Base-by-base conservation (phyloP, 2,329 filamentous ascomycete species). In the Aspergillus viridinutans region DNA sequence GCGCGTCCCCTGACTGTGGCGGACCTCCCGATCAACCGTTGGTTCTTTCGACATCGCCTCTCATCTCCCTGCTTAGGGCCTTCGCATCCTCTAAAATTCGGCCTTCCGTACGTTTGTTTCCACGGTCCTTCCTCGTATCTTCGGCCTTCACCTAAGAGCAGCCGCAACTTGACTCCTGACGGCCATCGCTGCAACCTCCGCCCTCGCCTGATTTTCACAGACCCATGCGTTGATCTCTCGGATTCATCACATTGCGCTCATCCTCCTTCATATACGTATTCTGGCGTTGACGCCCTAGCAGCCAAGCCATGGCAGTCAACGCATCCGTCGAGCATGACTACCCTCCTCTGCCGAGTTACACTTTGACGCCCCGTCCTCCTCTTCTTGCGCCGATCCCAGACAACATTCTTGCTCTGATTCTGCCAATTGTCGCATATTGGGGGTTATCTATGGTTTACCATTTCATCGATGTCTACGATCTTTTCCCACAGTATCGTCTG, bases 381-480 rank as follows among this genome's bases (percentile, higher is more conserved):
- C 80, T 97, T 55, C 73, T 97, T 58, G 79, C 90, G 45, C 89
- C 87, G 75, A 82, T 96, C 20, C 85, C 92, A 58, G 94, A 99
- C 77, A 88, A 89, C 69, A 86, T 89, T 74, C 79, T 96, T 28
- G 85, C 89, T 49, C 80, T 95, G 58, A 74, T 92, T 49, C 78
- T 89, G 14, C 92, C 92, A 29, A 83, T 97, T 59, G 72, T 90
- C 66, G 89, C 88, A 57, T 99, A 99, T 82, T 99, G 94, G 94
- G 76, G 79, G 23, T 77, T 95, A 32, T 97, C 93, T 21, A 76
- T 90, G 72, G 77, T 93, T 71, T 99, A 96, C 79, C 93, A 97
- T 79, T 70, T 87, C 65, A 86, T 97, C 69, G 94, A 99, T 76
- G 80, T 86, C 57, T 87, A 87, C 76, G 90, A 97, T 73, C 78